These are phyloP conservation scores for Exophiala viscosa DNA, from an alignment of 2,329 filamentous ascomycete species.

Conservation along the genomic window DNA sequence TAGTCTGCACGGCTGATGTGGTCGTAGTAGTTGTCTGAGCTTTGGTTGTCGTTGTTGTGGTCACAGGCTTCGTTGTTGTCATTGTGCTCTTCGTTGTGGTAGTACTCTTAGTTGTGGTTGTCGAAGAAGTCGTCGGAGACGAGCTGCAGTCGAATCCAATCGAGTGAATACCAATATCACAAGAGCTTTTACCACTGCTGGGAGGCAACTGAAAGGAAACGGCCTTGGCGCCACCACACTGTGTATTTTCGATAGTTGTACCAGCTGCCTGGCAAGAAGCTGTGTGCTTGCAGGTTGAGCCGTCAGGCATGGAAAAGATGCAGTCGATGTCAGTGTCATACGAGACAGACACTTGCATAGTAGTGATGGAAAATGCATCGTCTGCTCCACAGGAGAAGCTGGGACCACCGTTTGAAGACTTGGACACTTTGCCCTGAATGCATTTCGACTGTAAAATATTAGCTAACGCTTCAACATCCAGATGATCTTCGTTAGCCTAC, in stretches of 20 bases:
- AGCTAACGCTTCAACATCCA: constrained; percentile 33
- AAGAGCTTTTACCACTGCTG: constrained; percentile 54
- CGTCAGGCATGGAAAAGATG: constrained; percentile 81
- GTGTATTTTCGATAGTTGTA: constrained; percentile 71
- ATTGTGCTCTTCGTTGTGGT: constrained; percentile 37
- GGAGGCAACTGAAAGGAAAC: constrained; percentile 67
- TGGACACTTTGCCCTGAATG: constrained; percentile 54
- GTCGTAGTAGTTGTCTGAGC: constrained; percentile 3
- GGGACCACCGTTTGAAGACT: constrained; percentile 45
- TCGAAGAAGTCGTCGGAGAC: constrained; percentile 27
- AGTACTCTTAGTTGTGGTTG: constrained; percentile 38
- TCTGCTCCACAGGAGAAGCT: constrained; percentile 57
- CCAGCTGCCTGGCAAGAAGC: constrained; percentile 64
- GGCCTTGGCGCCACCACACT: constrained; percentile 86
- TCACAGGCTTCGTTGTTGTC: constrained; percentile 29
- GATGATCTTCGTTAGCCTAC: constrained; percentile 1
- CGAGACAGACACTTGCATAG: constrained; percentile 69
- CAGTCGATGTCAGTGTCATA: constrained; percentile 78
- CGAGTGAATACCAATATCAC: constrained; percentile 69
- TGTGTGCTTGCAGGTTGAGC: constrained; percentile 75
- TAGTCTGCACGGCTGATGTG: neutral
- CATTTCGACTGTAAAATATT: constrained; percentile 54
- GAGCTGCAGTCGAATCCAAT: constrained; percentile 69
- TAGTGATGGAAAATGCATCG: constrained; percentile 68
- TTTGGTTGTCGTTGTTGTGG: constrained; percentile 12